Base-by-base conservation (phyloP, 352 stramenopile genomes). In the Phytophthora melonis region DNA sequence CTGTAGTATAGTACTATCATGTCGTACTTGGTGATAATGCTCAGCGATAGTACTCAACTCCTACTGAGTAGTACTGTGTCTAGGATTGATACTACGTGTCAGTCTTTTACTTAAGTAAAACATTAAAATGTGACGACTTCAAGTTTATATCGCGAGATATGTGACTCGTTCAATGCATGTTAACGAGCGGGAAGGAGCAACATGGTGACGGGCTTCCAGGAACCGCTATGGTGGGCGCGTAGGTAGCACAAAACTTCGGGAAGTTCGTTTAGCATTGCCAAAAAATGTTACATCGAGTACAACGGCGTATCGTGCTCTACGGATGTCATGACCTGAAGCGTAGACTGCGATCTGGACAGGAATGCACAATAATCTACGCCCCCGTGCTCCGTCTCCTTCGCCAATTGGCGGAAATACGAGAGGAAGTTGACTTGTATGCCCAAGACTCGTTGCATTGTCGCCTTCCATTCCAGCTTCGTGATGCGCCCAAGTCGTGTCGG, bases 391-490 rank as follows among this genome's bases (percentile, higher is more conserved):
- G 78, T 68, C 2, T 75, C 25, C 1, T 68, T 72, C 14, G 85
- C 83, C 9, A 93, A 73, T 45, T 89, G 81, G 13, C 67, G 68
- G 43, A 86, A 91, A 56, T 92, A 91, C 13, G 79, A 90, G 9
- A 93, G 59, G 41, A 93, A 93, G n/a, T 79, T 81, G 9, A 76
- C 79, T 39, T 88, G n/a, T n/a, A n/a, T n/a, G n/a, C n/a, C n/a
- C n/a, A n/a, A n/a, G 2, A 84, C 81, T 41, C 70, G 27, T 19
- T 82, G 77, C 5, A 94, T 52, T 0, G 71, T 77, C 19, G 75
- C 63, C 25, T 88, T 89, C 87, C 85, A 93, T 59, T 85, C 67
- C 1, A 93, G 57, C 41, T 87, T 91, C 3, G 79, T 80, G 14
- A 91, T 68, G 3, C 72, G 58, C 1, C 83, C 84, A 30, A 66